Base-by-base conservation (phyloP, 208 protist genomes). In the Crithidia brevicula region DNA sequence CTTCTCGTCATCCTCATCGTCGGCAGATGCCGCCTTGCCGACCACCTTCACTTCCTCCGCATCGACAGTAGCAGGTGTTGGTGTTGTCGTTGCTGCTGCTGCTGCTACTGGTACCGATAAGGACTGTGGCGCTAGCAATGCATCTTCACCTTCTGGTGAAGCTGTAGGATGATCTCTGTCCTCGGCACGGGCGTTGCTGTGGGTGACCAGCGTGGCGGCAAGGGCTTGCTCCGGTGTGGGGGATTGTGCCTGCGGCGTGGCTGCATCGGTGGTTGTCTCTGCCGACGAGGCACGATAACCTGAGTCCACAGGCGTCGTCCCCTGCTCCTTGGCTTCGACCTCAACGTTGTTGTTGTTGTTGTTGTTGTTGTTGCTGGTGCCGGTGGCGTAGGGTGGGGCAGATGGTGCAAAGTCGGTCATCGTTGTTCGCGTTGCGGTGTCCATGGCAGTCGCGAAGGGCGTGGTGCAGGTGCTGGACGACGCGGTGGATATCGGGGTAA, bases 371-470 rank as follows among this genome's bases (percentile, higher is more conserved):
- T n/a, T n/a, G n/a, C n/a, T n/a, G n/a, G n/a, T n/a, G n/a, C n/a
- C n/a, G n/a, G n/a, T n/a, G n/a, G n/a, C n/a, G 2, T 47, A 7
- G 13, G 13, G 42, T 43, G 43, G 28, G 10, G 40, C 30, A 0
- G 58, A 64, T 10, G 10, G 28, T 11, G 30, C 58, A 0, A 52
- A 16, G 28, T 40, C 58, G 2, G 58, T 33, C 25, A 23, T 27
- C 23, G 53, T 60, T n/a, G n/a, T n/a, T n/a, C n/a, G n/a, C 53
- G 43, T 63, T 8, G 45, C 16, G 9, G 58, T 54, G 18, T 40
- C 59, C 25, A 54, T 65, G 10, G 59, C 31, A 10, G 33, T 54
- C 20, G 59, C 46, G 25, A 54, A 43, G 43, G 59, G 59, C 13
- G 45, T 54, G 0, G 59, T 38, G 22, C 38, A 27, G 1, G 31